These are phyloP conservation scores for Apiospora sp. DNA, from an alignment of 2,329 filamentous ascomycete genomes.

Conservation along the genomic window DNA sequence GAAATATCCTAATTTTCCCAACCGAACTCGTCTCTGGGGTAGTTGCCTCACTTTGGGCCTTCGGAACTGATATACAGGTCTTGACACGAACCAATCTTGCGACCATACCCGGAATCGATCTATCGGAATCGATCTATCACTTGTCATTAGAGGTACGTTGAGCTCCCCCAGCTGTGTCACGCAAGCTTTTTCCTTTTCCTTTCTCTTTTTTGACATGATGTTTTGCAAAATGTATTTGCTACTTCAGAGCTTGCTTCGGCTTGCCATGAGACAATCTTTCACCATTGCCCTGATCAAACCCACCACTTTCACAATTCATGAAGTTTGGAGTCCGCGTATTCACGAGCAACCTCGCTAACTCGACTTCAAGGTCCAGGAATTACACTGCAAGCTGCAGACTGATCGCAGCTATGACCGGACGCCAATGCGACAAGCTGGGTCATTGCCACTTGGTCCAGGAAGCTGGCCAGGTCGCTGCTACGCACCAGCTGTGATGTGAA, in stretches of 20 bases:
- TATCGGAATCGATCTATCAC: conserved; percentile 44
- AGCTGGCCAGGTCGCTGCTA: no score
- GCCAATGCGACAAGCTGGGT: neutral
- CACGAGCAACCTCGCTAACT: neutral
- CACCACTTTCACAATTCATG: neutral
- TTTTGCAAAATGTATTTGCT: conserved; percentile 99
- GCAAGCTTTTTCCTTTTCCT: neutral
- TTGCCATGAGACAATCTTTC: conserved; percentile 97
- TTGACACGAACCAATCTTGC: neutral
- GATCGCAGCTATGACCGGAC: conserved; percentile 78
- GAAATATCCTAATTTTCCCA: conserved; percentile 23
- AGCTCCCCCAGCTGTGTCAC: conserved; percentile 4
- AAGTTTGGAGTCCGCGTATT: neutral
- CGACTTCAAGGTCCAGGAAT: conserved; percentile 90
- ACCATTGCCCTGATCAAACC: conserved; percentile 80
- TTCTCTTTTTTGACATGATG: conserved; percentile 75
- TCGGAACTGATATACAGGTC: neutral
- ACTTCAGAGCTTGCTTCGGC: conserved; percentile 92
- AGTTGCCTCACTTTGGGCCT: neutral
- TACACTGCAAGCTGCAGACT: conserved; percentile 97
- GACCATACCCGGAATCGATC: neutral
- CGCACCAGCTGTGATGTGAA: neutral
- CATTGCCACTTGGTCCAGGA: neutral
- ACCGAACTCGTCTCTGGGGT: neutral
- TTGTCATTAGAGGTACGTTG: conserved; percentile 84